phyloP scores from a whole-genome alignment of 176 grass and related monocot genomes.

The Cymbopogon citratus region DNA sequence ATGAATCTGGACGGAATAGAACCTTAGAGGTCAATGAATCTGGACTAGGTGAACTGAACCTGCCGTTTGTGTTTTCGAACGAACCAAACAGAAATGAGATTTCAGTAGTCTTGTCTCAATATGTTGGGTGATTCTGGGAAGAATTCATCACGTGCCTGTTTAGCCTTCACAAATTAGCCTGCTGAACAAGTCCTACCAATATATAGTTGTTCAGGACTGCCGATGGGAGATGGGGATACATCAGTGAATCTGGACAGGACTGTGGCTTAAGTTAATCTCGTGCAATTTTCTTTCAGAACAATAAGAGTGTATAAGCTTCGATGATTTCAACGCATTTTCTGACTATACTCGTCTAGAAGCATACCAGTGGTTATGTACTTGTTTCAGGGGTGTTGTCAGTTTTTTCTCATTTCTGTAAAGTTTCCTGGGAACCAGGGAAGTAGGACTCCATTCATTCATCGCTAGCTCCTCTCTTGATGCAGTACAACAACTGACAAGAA shows the following conservation, averaged over 20 bases:
- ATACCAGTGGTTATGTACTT: background rate
- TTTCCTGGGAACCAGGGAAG: background rate
- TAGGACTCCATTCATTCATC: background rate
- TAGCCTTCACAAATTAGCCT: background rate
- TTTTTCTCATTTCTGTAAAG: background rate
- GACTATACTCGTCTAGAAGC: background rate
- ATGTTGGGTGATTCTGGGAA: background rate
- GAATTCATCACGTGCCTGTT: background rate
- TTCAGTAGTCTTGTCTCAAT: background rate
- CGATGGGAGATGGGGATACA: background rate
- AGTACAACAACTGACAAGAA: constrained; percentile 1
- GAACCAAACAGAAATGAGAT: background rate
- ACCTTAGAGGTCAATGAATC: background rate
- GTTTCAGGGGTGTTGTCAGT: background rate
- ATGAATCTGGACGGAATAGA: constrained; percentile 17
- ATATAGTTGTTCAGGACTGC: background rate
- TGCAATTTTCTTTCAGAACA: background rate
- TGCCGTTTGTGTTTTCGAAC: background rate
- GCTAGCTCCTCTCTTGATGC: background rate
- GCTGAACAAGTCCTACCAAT: background rate
- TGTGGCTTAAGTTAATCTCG: background rate
- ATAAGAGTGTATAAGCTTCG: no score
- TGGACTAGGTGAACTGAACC: background rate
- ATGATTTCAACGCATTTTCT: no score
- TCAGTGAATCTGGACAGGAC: background rate